These are phyloP conservation scores for Thraustochytrium striatum DNA, from an alignment of 352 stramenopile genomes.

Conservation along the genomic window DNA sequence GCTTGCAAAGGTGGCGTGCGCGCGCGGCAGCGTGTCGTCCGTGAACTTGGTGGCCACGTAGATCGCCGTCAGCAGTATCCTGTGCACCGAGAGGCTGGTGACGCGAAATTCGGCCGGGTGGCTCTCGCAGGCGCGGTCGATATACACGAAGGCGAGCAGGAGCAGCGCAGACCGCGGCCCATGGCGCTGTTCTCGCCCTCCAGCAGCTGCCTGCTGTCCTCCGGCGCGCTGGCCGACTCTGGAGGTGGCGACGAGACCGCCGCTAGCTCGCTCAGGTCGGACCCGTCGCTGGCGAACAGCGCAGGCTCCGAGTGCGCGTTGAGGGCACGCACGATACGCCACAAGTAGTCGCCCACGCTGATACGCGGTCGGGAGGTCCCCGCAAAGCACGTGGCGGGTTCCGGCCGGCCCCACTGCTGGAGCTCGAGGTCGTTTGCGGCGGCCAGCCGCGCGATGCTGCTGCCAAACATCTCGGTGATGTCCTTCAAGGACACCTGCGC, in stretches of 20 bases:
- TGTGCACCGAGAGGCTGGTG: constrained; percentile 43
- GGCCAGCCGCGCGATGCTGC: constrained; percentile 17
- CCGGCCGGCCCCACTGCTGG: neutral
- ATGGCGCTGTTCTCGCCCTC: constrained; percentile 40
- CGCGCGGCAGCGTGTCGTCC: constrained; percentile 31
- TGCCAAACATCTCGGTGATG: constrained; percentile 25
- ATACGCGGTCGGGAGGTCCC: constrained; percentile 5
- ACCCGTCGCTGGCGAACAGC: constrained; percentile 22
- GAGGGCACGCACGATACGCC: constrained; percentile 29
- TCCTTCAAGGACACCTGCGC: constrained; percentile 6
- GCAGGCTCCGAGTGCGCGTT: constrained; percentile 37
- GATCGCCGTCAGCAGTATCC: constrained; percentile 48
- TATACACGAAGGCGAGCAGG: constrained; percentile 23
- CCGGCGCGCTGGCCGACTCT: too few species aligned
- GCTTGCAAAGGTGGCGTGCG: constrained; percentile 19
- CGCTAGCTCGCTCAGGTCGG: constrained; percentile 10
- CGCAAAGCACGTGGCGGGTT: neutral
- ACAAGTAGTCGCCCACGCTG: constrained; percentile 16
- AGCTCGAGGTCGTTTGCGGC: neutral
- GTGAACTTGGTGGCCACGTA: constrained; percentile 51
- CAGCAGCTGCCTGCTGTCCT: neutral
- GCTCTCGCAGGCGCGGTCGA: constrained; percentile 24
- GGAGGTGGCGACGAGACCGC: too few species aligned
- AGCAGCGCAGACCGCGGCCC: constrained; percentile 35
- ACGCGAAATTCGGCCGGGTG: constrained; percentile 24